Percentiles rank a stretch among this genome's conserved stretches.
These are phyloP conservation scores for Thermoascus crustaceus DNA, from an alignment of 2,329 filamentous ascomycete genomes.

Conservation along the genomic window DNA sequence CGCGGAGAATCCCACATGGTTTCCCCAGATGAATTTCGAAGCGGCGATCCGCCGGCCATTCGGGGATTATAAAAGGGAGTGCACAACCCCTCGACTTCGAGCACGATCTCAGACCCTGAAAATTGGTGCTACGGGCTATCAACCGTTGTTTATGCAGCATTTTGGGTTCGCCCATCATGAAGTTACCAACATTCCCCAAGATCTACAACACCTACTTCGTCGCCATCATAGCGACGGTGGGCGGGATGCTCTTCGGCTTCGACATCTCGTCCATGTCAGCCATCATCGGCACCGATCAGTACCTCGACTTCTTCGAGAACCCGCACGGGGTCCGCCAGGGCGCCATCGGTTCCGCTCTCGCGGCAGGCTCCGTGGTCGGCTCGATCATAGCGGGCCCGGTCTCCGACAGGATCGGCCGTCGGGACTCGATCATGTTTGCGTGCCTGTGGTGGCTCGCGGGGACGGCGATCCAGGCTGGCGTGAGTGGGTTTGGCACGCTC, in stretches of 20 bases:
- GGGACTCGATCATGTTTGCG: conserved; percentile 40
- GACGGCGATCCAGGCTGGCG: conserved; percentile 34
- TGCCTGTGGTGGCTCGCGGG: conserved; percentile 43
- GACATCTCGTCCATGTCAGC: conserved; percentile 49
- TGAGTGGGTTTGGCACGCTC: conserved; percentile 32
- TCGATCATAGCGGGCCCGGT: conserved; percentile 38
- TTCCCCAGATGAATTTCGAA: no score
- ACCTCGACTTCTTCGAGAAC: conserved; percentile 44
- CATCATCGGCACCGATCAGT: conserved; percentile 44
- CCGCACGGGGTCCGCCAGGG: conserved; percentile 42
- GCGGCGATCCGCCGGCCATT: no score
- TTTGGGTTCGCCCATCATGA: conserved; percentile 9
- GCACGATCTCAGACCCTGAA: no score
- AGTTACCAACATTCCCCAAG: conserved; percentile 35
- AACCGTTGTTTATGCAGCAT: background rate
- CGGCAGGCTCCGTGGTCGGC: conserved; percentile 43
- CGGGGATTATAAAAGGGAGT: no score
- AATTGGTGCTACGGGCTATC: background rate
- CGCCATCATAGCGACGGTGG: conserved; percentile 45
- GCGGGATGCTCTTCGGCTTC: conserved; percentile 48
- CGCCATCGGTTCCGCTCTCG: conserved; percentile 42
- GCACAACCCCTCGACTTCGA: no score
- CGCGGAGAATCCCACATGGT: no score
- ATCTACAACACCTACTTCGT: conserved; percentile 49
- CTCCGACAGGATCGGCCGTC: conserved; percentile 42